Evolutionary conservation across 441 rosid genomes (phyloP).

Genomic region (Adansonia rubrostipa): DNA sequence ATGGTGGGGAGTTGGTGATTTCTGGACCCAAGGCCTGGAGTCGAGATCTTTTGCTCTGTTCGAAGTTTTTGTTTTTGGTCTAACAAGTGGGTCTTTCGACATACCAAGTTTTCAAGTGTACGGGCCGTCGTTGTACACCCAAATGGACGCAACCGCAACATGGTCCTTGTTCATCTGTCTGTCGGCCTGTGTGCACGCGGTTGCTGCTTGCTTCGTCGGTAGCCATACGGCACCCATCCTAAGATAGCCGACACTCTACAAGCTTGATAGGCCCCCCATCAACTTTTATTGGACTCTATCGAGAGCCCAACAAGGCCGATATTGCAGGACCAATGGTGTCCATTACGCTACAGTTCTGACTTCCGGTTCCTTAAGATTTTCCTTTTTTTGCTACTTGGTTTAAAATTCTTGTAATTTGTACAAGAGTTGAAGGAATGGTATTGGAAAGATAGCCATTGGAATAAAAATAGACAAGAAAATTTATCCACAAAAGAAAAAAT

Average conservation of each 20-base stretch:
- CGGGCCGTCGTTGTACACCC: background rate
- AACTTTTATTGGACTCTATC: background rate
- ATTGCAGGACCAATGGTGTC: background rate
- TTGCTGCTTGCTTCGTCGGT: background rate
- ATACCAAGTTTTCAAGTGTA: background rate
- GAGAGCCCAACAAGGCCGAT: background rate
- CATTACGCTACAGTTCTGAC: too few relatives aligned
- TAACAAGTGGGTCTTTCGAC: background rate
- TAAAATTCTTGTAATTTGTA: too few relatives aligned
- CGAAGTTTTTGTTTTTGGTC: background rate
- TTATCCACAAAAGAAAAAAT: too few relatives aligned
- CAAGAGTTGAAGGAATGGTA: too few relatives aligned
- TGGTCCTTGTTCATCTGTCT: background rate
- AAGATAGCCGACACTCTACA: background rate
- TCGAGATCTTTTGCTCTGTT: background rate
- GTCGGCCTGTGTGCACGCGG: background rate
- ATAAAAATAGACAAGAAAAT: too few relatives aligned
- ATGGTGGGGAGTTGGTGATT: background rate
- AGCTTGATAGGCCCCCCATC: background rate
- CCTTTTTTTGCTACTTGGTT: too few relatives aligned
- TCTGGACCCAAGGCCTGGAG: background rate
- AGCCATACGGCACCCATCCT: background rate
- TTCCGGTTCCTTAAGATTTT: too few relatives aligned
- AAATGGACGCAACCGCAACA: slow-evolving; percentile 15
- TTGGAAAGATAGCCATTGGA: too few relatives aligned